Evolutionary conservation across 2,329 filamentous ascomycete genomes (phyloP).

Genomic region (Pseudogymnoascus sp.): DNA sequence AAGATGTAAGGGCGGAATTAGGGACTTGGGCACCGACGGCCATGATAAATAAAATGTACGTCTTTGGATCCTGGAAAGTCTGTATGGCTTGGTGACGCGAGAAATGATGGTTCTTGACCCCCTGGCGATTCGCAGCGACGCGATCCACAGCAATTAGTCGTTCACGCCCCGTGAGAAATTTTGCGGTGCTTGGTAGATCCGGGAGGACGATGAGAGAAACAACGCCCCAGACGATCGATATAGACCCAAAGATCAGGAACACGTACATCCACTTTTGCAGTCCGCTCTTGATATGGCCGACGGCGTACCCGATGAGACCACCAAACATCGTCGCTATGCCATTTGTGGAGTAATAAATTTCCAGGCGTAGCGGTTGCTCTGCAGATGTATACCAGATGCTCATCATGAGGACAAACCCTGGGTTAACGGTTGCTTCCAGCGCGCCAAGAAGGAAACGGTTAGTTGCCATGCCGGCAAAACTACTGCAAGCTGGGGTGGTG

Average conservation of each 20-base stretch:
- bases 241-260: slow-evolving; percentile 54
- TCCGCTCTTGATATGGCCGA: slow-evolving; percentile 50
- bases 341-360: slow-evolving; percentile 56
- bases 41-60: slow-evolving; percentile 52
- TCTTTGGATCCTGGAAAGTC: slow-evolving; percentile 50
- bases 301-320: slow-evolving; percentile 57
- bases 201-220: slow-evolving; percentile 56
- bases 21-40: slow-evolving; percentile 40
- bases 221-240: slow-evolving; percentile 57
- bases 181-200: slow-evolving; percentile 56
- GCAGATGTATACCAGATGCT: slow-evolving; percentile 55
- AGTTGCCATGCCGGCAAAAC: slow-evolving; percentile 53
- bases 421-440: slow-evolving; percentile 56
- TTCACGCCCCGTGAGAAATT: slow-evolving; percentile 59
- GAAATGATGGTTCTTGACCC: slow-evolving; percentile 51
- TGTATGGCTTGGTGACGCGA: slow-evolving; percentile 52
- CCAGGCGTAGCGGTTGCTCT: slow-evolving; percentile 57
- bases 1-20: slow-evolving; percentile 45
- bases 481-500: slow-evolving; percentile 57
- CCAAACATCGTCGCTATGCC: slow-evolving; percentile 52
- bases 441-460: slow-evolving; percentile 58
- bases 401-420: slow-evolving; percentile 57
- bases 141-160: slow-evolving; percentile 57
- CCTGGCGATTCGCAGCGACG: slow-evolving; percentile 53
- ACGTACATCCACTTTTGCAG: slow-evolving; percentile 62